Evolutionary conservation across 2,329 filamentous ascomycete genomes (phyloP), one percentile per base, ranked within the genome.

Genomic region (Reticulascus tulasneorum): DNA sequence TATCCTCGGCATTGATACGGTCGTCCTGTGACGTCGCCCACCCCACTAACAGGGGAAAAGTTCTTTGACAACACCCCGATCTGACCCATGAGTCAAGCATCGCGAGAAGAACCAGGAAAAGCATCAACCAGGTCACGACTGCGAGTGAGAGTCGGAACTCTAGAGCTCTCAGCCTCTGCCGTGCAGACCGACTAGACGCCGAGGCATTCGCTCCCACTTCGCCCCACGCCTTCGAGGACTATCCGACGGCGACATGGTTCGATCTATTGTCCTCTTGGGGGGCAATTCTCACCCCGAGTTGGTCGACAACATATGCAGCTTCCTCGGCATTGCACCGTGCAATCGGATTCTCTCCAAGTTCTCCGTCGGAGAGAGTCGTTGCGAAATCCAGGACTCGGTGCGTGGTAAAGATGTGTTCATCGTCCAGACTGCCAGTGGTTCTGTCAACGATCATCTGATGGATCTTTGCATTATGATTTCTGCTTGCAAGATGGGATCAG

Each of bases 321-420:
- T 88, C 50, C 82, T 98, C 42, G 87, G 90, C 51, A 81, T 98
- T 36, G 83, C 88, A n/a, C 73, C 79, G 15, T 87, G 88, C 50
- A 83, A 89, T 55, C 84, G 91, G 50, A 80, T 90, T 44, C 79
- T 97, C 32, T 78, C 74, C 57, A 96, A 96, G 67, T 98, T 98
- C 69, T 87, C 89, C 21, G 88, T 93, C 34, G 93, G 93, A 49
- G 93, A 97, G 69, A 94, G 86, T 49, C 82, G 91, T 37, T 91
- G 94, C 46, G 93, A 97, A 64, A 94, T 98, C 55, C 78, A 90
- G 60, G 93, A 98, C 64, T 95, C 89, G 11, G 93, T 98, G 33
- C 85, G 93, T 52, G 93, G 87, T 51, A 98, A 98, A 63, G 93
- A 98, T 79, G 93, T 96, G 60, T 98, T 94, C 69, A 96, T 97